Base-by-base conservation (phyloP, 805 yeast species). In the Saccharomycopsis javanensis region DNA sequence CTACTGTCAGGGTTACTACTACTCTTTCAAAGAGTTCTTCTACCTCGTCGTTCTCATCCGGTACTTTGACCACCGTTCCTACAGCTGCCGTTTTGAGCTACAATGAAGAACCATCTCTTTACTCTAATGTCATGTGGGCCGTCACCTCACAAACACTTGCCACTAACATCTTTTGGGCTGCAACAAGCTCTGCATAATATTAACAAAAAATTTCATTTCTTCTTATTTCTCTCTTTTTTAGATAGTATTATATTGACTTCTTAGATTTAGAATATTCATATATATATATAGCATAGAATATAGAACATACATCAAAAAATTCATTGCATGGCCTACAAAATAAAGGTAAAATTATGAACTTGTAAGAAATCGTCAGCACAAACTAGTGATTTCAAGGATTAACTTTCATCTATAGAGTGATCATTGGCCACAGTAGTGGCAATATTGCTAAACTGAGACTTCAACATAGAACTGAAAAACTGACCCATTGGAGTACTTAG, bases 401-500 rank as follows among this genome's bases (percentile, higher is more conserved):
- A 42, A 8, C 13, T 10, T 4, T 42, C 48, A 20, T 20, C 23
- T 4, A 42, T 42, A 6, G 37, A 16, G 15, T 60, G 50, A 53
- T 65, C 56, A 48, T 56, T 60, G 18, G 59, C 55, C 11, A 52
- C 34, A 11, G 59, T 28, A 11, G 63, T 60, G 2, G 63, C 61
- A 31, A 27, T 54, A 30, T 28, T 46, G 20, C 61, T 58, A 58
- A 64, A 58, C 53, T 61, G 57, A 55, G 51, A 53, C 57, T 61
- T 67, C 42, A 72, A 60, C 71, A 70, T 63, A 57, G 72, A 73
- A 54, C 72, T 65, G 50, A 78, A 64, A 75, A 75, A 69, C 53
- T 73, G 76, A n/a, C 82, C 82, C 60, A 78, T 73, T 5, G 81
- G 82, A 3, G 80, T 76, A 11, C 65, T 66, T 28, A 79, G 68